Percentiles rank a stretch among this genome's conserved stretches.
Conservation (phyloP, 768 basidiomycete species). For the Favolaschia claudopus region DNA sequence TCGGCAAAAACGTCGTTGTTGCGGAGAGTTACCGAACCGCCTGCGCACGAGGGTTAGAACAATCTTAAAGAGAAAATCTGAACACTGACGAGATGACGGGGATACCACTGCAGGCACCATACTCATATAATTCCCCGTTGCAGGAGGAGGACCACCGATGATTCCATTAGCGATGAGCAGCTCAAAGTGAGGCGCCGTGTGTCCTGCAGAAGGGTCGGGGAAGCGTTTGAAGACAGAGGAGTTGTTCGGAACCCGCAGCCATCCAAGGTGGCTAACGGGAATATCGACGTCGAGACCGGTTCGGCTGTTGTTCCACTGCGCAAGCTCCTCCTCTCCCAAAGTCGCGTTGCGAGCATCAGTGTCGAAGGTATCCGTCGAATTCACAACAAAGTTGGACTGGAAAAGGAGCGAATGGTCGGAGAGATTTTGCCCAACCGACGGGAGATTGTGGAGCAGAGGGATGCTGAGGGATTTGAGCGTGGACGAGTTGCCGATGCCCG, state of each 20-base stretch:
- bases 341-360: constrained; percentile 19
- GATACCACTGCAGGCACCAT: constrained; percentile 31
- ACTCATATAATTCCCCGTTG: constrained; percentile 31
- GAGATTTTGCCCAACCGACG: constrained; percentile 32
- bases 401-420: constrained; percentile 30
- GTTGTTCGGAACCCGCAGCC: constrained; percentile 36
- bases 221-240: constrained; percentile 22
- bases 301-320: constrained; percentile 30
- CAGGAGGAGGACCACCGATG: constrained; percentile 20
- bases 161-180: constrained; percentile 31
- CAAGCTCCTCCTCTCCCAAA: constrained; percentile 12
- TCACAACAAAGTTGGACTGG: constrained; percentile 17
- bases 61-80: too few relatives aligned
- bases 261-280: constrained; percentile 32
- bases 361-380: constrained; percentile 27
- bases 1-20: constrained; percentile 48
- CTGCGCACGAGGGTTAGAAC: too few relatives aligned
- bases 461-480: constrained; percentile 73
- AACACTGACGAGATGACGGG: constrained; percentile 32
- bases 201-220: constrained; percentile 40
- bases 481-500: constrained; percentile 53
- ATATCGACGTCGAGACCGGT: constrained; percentile 36
- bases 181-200: constrained; percentile 39
- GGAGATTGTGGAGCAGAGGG: constrained; percentile 22
- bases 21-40: constrained; percentile 41